Percentiles rank a stretch among this genome's conserved stretches.
These are phyloP conservation scores for Gossypium laxum DNA, from an alignment of 441 rosid species.

Conservation along the genomic window DNA sequence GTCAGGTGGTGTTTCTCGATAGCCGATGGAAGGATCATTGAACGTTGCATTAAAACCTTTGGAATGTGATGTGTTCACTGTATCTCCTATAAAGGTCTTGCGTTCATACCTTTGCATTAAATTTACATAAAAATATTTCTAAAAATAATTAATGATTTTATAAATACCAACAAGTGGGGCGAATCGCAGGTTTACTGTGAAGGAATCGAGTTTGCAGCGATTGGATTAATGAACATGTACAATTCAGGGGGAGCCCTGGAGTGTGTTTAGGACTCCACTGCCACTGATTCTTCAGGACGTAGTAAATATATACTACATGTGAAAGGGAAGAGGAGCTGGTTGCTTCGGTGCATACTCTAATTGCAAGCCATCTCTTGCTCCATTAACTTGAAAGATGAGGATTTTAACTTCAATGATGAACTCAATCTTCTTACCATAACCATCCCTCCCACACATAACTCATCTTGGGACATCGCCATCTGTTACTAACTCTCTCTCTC, in stretches of 20 bases:
- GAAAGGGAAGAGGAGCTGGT: conserved; percentile 39
- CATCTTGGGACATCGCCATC: conserved; percentile 30
- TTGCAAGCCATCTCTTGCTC: conserved; percentile 24
- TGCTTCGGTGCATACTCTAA: conserved; percentile 38
- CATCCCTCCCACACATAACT: conserved; percentile 21
- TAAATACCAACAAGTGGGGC: background rate
- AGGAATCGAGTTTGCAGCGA: conserved; percentile 36
- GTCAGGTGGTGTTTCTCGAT: conserved; percentile 28
- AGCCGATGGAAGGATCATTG: conserved; percentile 24
- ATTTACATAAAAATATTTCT: background rate
- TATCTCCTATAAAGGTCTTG: conserved; percentile 44
- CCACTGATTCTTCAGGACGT: background rate
- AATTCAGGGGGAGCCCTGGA: conserved; percentile 39
- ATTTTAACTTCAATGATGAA: conserved; percentile 21
- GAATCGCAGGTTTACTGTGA: conserved; percentile 28
- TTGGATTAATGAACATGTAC: conserved; percentile 41
- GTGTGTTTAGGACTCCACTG: conserved; percentile 13
- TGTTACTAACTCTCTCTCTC: conserved; percentile 12
- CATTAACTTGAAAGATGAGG: conserved; percentile 21
- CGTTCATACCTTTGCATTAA: background rate
- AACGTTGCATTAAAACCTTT: conserved; percentile 25
- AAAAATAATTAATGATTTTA: too few relatives aligned
- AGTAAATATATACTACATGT: conserved; percentile 15
- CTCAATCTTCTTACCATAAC: conserved; percentile 24
- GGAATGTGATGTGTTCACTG: conserved; percentile 36